phyloP scores from a whole-genome alignment of 2,329 filamentous ascomycete genomes.

The Curvularia verruculosa region DNA sequence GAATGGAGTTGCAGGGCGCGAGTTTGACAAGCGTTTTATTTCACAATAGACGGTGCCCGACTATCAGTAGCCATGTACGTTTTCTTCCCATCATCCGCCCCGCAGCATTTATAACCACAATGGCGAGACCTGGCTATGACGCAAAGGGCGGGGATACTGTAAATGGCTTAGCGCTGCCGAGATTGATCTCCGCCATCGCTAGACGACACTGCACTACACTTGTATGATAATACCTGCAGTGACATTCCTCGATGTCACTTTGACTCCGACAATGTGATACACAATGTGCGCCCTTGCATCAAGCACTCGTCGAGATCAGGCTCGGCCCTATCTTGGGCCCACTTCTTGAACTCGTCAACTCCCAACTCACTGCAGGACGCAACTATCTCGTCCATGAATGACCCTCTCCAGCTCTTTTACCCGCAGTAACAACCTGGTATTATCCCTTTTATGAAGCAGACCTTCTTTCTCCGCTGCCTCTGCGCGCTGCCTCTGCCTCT shows the following conservation, averaged over 20 bases:
- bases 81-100: background rate
- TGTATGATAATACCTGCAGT: too few species aligned
- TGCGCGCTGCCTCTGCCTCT: slow-evolving; percentile 3
- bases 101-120: slow-evolving; percentile 7
- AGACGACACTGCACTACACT: background rate
- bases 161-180: slow-evolving; percentile 14
- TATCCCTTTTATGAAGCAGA: background rate
- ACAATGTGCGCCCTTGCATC: background rate
- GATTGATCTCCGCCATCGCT: slow-evolving; percentile 3
- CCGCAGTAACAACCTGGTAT: background rate
- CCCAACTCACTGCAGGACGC: slow-evolving; percentile 7
- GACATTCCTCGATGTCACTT: background rate
- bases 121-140: slow-evolving; percentile 13
- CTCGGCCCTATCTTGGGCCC: background rate
- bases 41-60: background rate
- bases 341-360: background rate
- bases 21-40: background rate
- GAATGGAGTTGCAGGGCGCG: slow-evolving; percentile 1
- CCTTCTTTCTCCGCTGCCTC: slow-evolving; percentile 3
- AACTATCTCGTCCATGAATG: background rate
- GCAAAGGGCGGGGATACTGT: slow-evolving; percentile 7
- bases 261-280: background rate
- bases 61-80: background rate
- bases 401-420: slow-evolving; percentile 1
- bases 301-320: background rate